A percentile compares a stretch with the other conserved stretches of the same genome.
Conservation (phyloP, 495 filamentous ascomycete species). For the Bathelium albidoporum region DNA sequence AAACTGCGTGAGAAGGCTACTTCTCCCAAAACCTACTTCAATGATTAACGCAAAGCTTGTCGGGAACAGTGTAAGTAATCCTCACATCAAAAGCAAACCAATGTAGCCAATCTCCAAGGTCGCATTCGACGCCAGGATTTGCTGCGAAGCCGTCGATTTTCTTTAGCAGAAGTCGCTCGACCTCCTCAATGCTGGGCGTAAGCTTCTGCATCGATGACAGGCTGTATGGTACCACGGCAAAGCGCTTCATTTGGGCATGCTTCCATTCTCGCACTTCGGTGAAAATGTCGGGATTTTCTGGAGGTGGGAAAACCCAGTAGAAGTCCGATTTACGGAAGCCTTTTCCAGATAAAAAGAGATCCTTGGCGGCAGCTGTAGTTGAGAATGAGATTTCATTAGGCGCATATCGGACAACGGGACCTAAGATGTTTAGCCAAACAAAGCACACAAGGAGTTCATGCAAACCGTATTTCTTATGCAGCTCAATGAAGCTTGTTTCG, state of each 20-base stretch:
- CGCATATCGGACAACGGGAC: slow-evolving; percentile 45
- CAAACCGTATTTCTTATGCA: slow-evolving; percentile 11
- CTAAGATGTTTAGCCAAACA: slow-evolving; percentile 13
- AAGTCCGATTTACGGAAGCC: slow-evolving; percentile 48
- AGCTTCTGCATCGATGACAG: slow-evolving; percentile 46
- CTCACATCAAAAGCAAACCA: slow-evolving; percentile 46
- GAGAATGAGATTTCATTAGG: slow-evolving; percentile 47
- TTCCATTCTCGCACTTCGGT: slow-evolving; percentile 45
- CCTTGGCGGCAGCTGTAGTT: slow-evolving; percentile 37
- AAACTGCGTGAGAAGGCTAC: slow-evolving; percentile 55
- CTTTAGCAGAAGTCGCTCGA: slow-evolving; percentile 33
- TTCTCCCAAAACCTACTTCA: slow-evolving; percentile 37
- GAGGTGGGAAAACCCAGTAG: slow-evolving; percentile 45
- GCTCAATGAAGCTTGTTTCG: slow-evolving; percentile 17
- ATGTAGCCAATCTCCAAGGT: slow-evolving; percentile 43
- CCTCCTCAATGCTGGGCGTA: slow-evolving; percentile 38
- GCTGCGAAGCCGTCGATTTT: slow-evolving; percentile 33
- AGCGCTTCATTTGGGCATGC: slow-evolving; percentile 46
- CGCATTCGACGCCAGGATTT: slow-evolving; percentile 28
- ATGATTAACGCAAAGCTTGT: not conserved
- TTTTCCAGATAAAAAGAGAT: slow-evolving; percentile 40
- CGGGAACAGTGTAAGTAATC: not conserved
- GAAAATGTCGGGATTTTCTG: slow-evolving; percentile 51
- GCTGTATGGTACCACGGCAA: slow-evolving; percentile 43
- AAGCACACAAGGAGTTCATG: not conserved